These are phyloP conservation scores for Talaromyces sp. DNA, from an alignment of 2,329 filamentous ascomycete genomes.

Conservation along the genomic window DNA sequence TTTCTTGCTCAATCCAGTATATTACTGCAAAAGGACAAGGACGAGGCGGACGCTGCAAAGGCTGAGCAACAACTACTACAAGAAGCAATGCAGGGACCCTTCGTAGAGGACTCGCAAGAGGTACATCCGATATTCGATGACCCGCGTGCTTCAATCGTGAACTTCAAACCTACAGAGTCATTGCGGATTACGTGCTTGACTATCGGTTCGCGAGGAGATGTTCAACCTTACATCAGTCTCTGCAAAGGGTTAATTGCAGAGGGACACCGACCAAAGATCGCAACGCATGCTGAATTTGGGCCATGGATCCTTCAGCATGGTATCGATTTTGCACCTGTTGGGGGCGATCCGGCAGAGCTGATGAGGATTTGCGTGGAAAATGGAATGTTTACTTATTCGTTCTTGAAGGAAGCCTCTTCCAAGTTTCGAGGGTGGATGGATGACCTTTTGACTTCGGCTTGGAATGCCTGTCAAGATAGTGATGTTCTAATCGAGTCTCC, in stretches of 20 bases:
- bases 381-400: constrained; percentile 92
- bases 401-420: constrained; percentile 78
- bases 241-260: constrained; percentile 87
- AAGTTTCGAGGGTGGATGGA: constrained; percentile 96
- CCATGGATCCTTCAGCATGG: constrained; percentile 88
- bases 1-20: constrained; percentile 68
- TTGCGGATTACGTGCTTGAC: constrained; percentile 88
- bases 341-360: constrained; percentile 86
- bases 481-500: constrained; percentile 94
- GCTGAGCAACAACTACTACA: constrained; percentile 78
- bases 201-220: constrained; percentile 91
- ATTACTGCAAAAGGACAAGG: constrained; percentile 65
- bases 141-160: constrained; percentile 77
- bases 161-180: constrained; percentile 79
- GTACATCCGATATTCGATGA: constrained; percentile 86
- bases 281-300: constrained; percentile 87
- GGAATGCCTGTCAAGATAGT: constrained; percentile 76
- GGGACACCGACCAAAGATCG: constrained; percentile 81
- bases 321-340: constrained; percentile 85
- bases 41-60: constrained; percentile 69
- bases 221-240: constrained; percentile 94
- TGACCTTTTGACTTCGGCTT: constrained; percentile 76
- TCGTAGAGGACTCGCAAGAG: constrained; percentile 36
- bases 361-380: constrained; percentile 97
- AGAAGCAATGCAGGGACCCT: constrained; percentile 60